Conservation (phyloP, 2,329 filamentous ascomycete genomes). For the Helminthosporium solani region DNA sequence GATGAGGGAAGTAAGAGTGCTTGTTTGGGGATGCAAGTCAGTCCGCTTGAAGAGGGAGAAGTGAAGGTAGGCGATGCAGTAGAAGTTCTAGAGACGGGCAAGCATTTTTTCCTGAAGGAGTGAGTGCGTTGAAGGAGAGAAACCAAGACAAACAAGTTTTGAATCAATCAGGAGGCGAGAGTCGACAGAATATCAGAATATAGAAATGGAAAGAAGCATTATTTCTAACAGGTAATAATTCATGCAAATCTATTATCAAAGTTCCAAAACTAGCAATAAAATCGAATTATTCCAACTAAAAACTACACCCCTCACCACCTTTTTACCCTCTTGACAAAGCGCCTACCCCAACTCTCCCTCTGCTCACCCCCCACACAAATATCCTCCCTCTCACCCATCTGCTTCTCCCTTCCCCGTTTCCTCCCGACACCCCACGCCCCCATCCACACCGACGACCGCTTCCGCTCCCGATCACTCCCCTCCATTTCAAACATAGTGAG, state of each 20-base stretch:
- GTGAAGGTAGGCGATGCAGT: conserved; percentile 37
- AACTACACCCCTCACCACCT: no score
- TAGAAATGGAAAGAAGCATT: no score
- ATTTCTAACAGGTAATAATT: no score
- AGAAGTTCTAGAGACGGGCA: conserved; percentile 33
- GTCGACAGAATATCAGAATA: no score
- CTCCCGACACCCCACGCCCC: not conserved
- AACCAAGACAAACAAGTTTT: no score
- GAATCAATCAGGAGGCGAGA: no score
- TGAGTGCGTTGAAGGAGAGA: no score
- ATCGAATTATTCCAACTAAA: no score
- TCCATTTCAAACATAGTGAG: no score
- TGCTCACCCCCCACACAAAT: not conserved
- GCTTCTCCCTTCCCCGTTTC: not conserved
- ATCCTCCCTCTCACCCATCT: not conserved
- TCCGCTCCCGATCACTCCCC: not conserved
- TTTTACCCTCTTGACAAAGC: no score
- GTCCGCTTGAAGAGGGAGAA: conserved; percentile 47
- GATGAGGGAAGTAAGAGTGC: conserved; percentile 61
- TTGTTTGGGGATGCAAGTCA: conserved; percentile 67
- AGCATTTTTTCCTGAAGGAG: conserved; percentile 22
- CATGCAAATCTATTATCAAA: no score
- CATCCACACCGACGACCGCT: not conserved
- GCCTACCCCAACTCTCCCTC: not conserved
- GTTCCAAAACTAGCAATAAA: no score